These are phyloP conservation scores for Ophiostoma tasmaniense DNA, from an alignment of 2,329 filamentous ascomycete species.

Conservation along the genomic window DNA sequence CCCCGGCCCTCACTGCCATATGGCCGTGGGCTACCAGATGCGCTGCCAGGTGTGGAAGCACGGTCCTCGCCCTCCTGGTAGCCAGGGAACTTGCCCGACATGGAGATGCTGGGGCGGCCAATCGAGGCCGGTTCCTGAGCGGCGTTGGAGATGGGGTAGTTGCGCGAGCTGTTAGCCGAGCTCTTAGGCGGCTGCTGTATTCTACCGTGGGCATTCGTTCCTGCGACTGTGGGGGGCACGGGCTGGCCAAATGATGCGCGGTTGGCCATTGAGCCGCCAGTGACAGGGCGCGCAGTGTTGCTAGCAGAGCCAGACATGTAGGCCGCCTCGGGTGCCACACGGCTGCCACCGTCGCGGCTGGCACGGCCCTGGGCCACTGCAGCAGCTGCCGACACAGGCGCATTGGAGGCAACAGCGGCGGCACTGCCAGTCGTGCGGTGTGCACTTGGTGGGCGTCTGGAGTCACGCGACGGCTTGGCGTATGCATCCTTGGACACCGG, in stretches of 20 bases:
- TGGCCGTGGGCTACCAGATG: constrained; percentile 22
- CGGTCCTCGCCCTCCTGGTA: constrained; percentile 41
- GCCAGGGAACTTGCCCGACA: constrained; percentile 45
- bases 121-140: constrained; percentile 46
- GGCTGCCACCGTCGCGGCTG: constrained; percentile 34
- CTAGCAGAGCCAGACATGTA: constrained; percentile 37
- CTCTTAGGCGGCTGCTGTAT: constrained; percentile 68
- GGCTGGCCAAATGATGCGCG: constrained; percentile 82
- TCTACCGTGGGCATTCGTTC: constrained; percentile 80
- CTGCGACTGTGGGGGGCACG: constrained; percentile 74
- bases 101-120: constrained; percentile 53
- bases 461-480: constrained; percentile 29
- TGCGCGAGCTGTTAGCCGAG: constrained; percentile 36
- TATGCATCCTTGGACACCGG: constrained; percentile 38
- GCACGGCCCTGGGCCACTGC: constrained; percentile 3
- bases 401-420: constrained; percentile 21
- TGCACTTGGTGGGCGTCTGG: constrained; percentile 41
- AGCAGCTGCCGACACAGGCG: constrained; percentile 33
- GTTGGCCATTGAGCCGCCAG: constrained; percentile 65
- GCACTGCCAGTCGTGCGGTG: constrained; percentile 36
- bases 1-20: constrained; percentile 36
- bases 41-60: neutral
- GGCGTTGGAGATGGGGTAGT: constrained; percentile 63
- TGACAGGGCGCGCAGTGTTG: constrained; percentile 57
- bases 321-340: constrained; percentile 38